These are phyloP conservation scores for Pachysandra terminalis DNA, from an alignment of 164 flowering plant species.

Conservation along the genomic window DNA sequence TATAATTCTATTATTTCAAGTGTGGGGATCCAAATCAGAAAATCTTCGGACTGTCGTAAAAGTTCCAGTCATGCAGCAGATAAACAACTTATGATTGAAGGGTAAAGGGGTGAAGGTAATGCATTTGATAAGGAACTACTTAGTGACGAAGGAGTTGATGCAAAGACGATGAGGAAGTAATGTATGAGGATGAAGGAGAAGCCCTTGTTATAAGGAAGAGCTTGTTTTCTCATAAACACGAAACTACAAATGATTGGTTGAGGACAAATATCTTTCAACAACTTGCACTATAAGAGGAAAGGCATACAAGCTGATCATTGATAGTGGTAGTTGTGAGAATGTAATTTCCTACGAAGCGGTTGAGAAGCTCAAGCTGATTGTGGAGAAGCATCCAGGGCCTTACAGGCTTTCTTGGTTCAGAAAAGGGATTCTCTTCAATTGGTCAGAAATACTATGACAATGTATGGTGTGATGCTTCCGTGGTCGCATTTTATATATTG, in stretches of 20 bases:
- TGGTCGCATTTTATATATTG: constrained; percentile 1
- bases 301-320: constrained; percentile 1
- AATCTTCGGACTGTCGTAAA: no score
- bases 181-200: no score
- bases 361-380: neutral
- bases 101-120: no score
- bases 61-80: no score
- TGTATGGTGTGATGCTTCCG: neutral
- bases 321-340: constrained; percentile 8
- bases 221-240: neutral
- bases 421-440: constrained; percentile 5
- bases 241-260: no score
- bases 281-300: constrained; percentile 2
- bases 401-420: no score
- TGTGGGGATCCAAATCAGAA: no score
- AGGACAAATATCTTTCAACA: neutral
- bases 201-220: no score
- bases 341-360: neutral
- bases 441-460: neutral
- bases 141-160: no score
- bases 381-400: constrained; percentile 2
- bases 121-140: no score
- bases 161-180: neutral
- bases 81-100: no score
- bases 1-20: no score